Base-by-base conservation (phyloP, 2,329 filamentous ascomycete genomes). In the Aspergillus sp. region DNA sequence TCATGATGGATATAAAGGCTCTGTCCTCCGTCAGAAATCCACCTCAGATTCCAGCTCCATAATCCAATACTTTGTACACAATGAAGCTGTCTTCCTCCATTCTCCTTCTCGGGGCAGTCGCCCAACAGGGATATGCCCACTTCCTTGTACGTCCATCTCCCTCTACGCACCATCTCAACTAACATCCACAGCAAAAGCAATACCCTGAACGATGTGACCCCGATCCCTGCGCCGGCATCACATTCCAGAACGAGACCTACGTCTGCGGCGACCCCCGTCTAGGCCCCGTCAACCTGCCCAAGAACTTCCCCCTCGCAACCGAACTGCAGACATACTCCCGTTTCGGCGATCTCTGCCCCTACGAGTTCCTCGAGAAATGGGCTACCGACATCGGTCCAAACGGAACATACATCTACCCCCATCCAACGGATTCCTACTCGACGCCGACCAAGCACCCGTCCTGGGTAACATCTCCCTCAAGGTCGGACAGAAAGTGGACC, bases 121-220 rank as follows among this genome's bases (percentile, higher is more conserved):
- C 69, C 49, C 71, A 74, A 26, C 70, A 66, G 40, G 59, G 60
- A 45, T 70, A 74, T 8, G 56, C 56, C 13, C 71, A 71, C 39
- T 63, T 65, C 33, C 58, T 64, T 37, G 66, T 71, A 49, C 73
- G 71, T 46, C 69, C 75, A 57, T 68, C 71, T 31, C 71, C 61
- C 57, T 66, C 66, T 37, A 60, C 65, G 41, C 52, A 63, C 33
- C 60, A 64, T 37, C 59, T 60, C 26, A 49, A 49, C 9, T 52
- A 37, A 30, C 54, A 53, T 2, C 46, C 47, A 13, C 49, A 29
- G 42, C 50, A 51, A 10, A 43, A 43, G 11, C 46, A 43, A 6
- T 37, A 37, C 35, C 50, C 46, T 1, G n/a, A n/a, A 6, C 39
- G 31, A 28, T 59, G 54, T 37, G 38, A 50, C 35, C 52, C 56